Evolutionary conservation across 2,329 filamentous ascomycete species (phyloP), one percentile per base, ranked within the genome.

Genomic region (Fragosphaeria purpurea): DNA sequence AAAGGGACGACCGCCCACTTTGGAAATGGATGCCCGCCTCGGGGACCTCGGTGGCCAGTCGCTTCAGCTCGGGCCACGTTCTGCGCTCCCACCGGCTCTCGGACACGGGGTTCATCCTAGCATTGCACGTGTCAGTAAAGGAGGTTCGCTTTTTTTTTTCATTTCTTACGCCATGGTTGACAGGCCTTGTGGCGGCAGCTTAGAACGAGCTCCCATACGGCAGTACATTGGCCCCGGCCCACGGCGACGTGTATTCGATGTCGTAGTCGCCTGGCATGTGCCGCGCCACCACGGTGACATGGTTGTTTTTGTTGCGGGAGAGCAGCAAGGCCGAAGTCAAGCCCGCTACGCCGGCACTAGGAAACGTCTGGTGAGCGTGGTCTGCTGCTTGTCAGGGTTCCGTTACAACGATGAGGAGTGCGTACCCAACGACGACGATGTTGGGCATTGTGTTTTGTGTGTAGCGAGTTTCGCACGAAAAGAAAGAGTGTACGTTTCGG

Each of bases 241-340:
- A 94, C 1, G 88, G 88, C 6, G 87, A 94, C 1, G 87, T 83
- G 65, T 95, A 96, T 71, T 94, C 85, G 58, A 90, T 84, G 57
- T 91, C 86, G 66, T 91, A 93, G 70, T 96, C 90, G 38, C 90
- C 90, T 0, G 90, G 90, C 85, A 95, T 93, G 63, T 95, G 86
- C 62, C 91, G 94, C 5, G 88, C 65, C 3, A 70, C 59, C 0
- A 71, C 61, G 0, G 67, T 68, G 47, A 71, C 64, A 13, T 57
- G 62, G 55, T 75, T 72, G 38, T 59, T 62, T 47, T 67, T 65
- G 57, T 66, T 65, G 57, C 66, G 72, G 6, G 74, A 67, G 37
- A 78, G 65, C 44, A 74, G 61, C 41, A 76, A 62, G 4, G 75
- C 75, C 42, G 71, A 68, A 11, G 75, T 77, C 52, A 78, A 66